phyloP scores from a whole-genome alignment of 2,329 filamentous ascomycete species.

The Thelonectria discophora region DNA sequence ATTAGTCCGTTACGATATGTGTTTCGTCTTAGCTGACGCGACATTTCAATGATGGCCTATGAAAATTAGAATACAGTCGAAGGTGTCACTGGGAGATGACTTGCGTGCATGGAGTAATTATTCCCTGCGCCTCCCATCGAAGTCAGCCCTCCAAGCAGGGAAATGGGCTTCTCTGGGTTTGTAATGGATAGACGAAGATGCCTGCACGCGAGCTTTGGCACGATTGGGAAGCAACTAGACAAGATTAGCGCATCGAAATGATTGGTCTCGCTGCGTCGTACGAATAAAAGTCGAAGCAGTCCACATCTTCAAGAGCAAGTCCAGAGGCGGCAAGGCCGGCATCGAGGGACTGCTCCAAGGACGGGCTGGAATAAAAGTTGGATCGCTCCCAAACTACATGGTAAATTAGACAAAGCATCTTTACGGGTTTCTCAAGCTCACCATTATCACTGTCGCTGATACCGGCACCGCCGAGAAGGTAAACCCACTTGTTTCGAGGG shows the following conservation, averaged over 20 bases:
- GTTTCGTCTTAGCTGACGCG: constrained; percentile 58
- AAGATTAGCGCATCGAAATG: no score
- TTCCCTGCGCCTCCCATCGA: constrained; percentile 76
- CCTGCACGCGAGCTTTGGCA: constrained; percentile 70
- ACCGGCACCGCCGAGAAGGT: constrained; percentile 70
- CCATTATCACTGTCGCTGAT: constrained; percentile 66
- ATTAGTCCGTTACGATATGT: constrained; percentile 62
- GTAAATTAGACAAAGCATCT: accelerated
- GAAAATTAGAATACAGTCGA: background rate
- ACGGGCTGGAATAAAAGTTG: constrained; percentile 65
- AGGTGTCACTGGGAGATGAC: constrained; percentile 12
- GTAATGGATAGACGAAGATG: constrained; percentile 64
- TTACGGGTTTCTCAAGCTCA: constrained; percentile 26
- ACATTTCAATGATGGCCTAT: constrained; percentile 61
- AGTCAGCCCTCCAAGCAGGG: constrained; percentile 71
- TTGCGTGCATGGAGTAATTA: constrained; percentile 74
- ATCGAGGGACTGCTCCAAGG: constrained; percentile 66
- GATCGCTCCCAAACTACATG: constrained; percentile 67
- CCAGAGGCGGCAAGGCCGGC: constrained; percentile 58
- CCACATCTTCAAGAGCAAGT: constrained; percentile 60
- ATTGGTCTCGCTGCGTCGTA: no score
- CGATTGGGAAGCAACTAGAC: constrained; percentile 75
- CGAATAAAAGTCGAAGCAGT: constrained; percentile 72
- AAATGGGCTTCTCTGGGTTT: constrained; percentile 60
- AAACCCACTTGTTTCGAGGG: constrained; percentile 67